phyloP scores from a whole-genome alignment of 495 filamentous ascomycete genomes.

The Talaromyces proteolyticus region DNA sequence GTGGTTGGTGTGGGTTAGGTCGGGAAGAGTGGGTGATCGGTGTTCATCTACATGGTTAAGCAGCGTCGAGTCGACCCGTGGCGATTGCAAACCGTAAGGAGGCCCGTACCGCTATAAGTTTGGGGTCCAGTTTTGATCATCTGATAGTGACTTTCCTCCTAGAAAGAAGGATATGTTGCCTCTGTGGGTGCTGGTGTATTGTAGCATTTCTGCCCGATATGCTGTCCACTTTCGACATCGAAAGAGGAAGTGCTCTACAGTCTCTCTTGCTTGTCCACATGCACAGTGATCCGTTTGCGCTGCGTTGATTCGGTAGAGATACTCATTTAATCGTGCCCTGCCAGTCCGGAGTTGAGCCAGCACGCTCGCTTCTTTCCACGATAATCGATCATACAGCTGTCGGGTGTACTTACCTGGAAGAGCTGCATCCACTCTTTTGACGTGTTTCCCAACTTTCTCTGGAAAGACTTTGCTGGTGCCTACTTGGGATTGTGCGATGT shows the following conservation, averaged over 20 bases:
- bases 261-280: slow-evolving; percentile 29
- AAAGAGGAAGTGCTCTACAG: slow-evolving; percentile 26
- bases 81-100: slow-evolving; percentile 28
- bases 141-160: slow-evolving; percentile 20
- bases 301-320: slow-evolving; percentile 20
- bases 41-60: slow-evolving; percentile 13
- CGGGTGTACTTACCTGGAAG: slow-evolving; percentile 24
- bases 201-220: slow-evolving; percentile 23
- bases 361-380: slow-evolving; percentile 24
- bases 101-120: slow-evolving; percentile 26
- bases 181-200: slow-evolving; percentile 23
- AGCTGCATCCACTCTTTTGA: slow-evolving; percentile 20
- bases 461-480: slow-evolving; percentile 7
- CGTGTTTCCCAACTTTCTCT: slow-evolving; percentile 18
- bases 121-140: slow-evolving; percentile 24
- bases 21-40: slow-evolving; percentile 7
- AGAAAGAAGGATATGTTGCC: slow-evolving; percentile 27
- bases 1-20: slow-evolving; percentile 14
- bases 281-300: slow-evolving; percentile 1
- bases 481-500: slow-evolving; percentile 14
- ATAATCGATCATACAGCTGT: slow-evolving; percentile 23
- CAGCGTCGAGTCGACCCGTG: slow-evolving; percentile 26
- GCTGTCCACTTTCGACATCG: slow-evolving; percentile 23
- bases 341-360: slow-evolving; percentile 26
- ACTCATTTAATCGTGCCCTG: slow-evolving; percentile 28